Evolutionary conservation across 108 stramenopile genomes (phyloP).

Genomic region (Skeletonema costatum): DNA sequence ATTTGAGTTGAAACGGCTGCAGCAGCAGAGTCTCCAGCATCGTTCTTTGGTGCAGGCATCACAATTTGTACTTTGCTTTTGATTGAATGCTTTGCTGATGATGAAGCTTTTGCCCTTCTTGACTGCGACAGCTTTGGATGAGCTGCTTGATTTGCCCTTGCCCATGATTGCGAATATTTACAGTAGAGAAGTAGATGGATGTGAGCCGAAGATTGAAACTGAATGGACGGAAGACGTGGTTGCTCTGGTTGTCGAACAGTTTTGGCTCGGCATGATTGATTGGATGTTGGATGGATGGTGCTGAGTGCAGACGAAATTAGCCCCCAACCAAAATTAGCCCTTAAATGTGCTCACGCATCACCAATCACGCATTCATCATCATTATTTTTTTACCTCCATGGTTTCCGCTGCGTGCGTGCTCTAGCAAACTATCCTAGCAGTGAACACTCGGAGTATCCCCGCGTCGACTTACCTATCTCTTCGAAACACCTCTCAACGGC

Average conservation of each 20-base stretch:
- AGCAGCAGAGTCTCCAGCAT: not conserved
- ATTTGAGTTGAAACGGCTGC: conserved; percentile 12
- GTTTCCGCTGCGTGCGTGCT: too few species aligned
- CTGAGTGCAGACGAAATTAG: too few species aligned
- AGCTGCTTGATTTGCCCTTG: conserved; percentile 14
- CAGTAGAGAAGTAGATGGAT: not conserved
- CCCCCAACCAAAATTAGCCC: too few species aligned
- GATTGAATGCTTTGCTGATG: conserved; percentile 12
- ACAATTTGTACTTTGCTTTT: not conserved
- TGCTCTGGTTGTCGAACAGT: not conserved
- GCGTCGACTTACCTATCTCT: too few species aligned
- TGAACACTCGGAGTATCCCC: not conserved
- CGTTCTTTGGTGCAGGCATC: not conserved
- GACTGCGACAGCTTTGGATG: conserved; percentile 8
- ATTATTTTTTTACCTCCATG: too few species aligned
- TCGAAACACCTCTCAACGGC: not conserved
- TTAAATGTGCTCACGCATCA: too few species aligned
- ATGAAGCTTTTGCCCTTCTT: conserved; percentile 7
- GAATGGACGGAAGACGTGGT: not conserved
- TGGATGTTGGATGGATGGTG: too few species aligned
- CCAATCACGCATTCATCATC: too few species aligned
- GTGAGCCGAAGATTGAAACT: not conserved
- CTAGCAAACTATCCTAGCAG: too few species aligned
- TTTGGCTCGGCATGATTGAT: too few species aligned
- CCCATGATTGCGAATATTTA: conserved; percentile 1